Evolutionary conservation across 164 flowering plant genomes (phyloP), one percentile per base, ranked within the genome.

Genomic region (Kalanchoe fedtschenkoi): DNA sequence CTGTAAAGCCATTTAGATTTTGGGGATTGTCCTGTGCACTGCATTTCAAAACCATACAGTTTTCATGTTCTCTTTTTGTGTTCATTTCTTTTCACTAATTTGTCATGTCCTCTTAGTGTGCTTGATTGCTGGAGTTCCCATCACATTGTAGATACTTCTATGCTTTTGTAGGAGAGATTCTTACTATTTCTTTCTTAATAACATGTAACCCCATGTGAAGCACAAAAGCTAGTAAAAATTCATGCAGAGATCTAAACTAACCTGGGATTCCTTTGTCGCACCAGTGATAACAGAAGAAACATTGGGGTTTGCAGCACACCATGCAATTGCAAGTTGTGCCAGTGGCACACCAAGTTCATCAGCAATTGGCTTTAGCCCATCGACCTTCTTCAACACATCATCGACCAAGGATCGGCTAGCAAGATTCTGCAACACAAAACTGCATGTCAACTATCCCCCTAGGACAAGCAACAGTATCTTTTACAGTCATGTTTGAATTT

Each of bases 261-360:
- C 99, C 91, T 95, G 99, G 56, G 72, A 71, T 65, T 87, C 95
- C 79, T 87, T 95, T 54, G 99, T 95, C 22, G 99, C 97, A 74
- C 99, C 99, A 66, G 96, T 91, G 34, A 95, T 91, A 65, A 95
- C 97, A 5, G 99, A 88, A 34, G 96, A 87, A 19, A 91, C 99
- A 65, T 95, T 86, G 33, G 99, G 99, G 70, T 95, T 95, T 14
- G 96, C 61, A 68, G 97, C 96, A 73, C 97, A 95, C 99, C 99
- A 95, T 60, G 99, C 99, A 77, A 95, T 91, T 46, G 99, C 91
- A 64, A 95, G 93, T 69, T 91, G 99, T 69, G 99, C 65, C 62
- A 95, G 60, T 11, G 96, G 84, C 58, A 91, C 99, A 35, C 82
- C 88, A 19, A 95, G 77, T 63, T 91, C 96, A 26, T 83, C 86